Conservation (phyloP, 352 stramenopile genomes). For the Blastocystis sp. region DNA sequence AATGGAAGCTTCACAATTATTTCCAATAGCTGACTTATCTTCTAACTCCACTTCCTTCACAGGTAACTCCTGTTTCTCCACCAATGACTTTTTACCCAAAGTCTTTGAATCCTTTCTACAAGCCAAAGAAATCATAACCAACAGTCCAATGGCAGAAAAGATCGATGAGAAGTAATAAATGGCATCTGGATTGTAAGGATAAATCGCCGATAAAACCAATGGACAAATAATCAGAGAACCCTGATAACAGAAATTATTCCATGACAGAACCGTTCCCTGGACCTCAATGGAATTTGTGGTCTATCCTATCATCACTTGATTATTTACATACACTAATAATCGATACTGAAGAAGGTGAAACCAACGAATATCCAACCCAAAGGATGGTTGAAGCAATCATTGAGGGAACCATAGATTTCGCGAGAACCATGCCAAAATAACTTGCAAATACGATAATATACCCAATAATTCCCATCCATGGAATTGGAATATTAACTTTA, state of each 20-base stretch:
- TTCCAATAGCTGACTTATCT: not conserved
- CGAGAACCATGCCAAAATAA: not conserved
- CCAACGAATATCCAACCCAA: slow-evolving; percentile 12
- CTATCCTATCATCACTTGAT: slow-evolving; percentile 15
- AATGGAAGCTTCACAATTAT: no score
- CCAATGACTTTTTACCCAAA: not conserved
- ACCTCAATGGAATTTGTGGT: not conserved
- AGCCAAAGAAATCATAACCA: not conserved
- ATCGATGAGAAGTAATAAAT: slow-evolving; percentile 56
- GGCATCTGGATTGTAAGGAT: not conserved
- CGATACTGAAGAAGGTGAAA: slow-evolving; percentile 8
- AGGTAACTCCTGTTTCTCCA: not conserved
- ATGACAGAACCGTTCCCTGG: slow-evolving; percentile 9
- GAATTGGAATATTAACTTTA: slow-evolving; percentile 36
- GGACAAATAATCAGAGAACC: slow-evolving; percentile 12
- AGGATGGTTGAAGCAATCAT: not conserved
- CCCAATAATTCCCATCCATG: not conserved
- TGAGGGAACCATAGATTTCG: not conserved
- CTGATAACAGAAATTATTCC: slow-evolving; percentile 32
- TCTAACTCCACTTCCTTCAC: not conserved
- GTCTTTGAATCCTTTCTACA: not conserved
- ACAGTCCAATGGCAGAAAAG: not conserved
- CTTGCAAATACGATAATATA: slow-evolving; percentile 8
- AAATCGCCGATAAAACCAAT: slow-evolving; percentile 16
- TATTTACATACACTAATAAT: slow-evolving; percentile 35